Evolutionary conservation across 495 filamentous ascomycete genomes (phyloP), one percentile per base, ranked within the genome.

Genomic region (Penicillium egyptiacum): DNA sequence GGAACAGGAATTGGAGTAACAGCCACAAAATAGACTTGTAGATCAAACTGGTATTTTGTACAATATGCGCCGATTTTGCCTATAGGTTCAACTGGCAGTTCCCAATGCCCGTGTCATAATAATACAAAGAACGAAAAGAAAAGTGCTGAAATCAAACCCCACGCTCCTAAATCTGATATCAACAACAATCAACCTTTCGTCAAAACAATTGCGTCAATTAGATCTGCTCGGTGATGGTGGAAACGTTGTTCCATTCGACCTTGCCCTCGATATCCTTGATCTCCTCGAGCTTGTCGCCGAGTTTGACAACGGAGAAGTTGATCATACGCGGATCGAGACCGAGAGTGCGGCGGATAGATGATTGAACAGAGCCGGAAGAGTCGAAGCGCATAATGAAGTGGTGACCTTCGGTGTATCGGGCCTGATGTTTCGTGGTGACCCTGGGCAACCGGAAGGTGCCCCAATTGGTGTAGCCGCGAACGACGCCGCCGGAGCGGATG

Each of bases 371-470:
- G 22, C 83, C 81, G 42, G 83, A 84, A 31, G 86, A 66, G 71
- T 98, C 94, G 76, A 95, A 98, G 58, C 94, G 90, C 91, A 98
- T 90, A 67, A 96, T 86, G 78, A 98, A 98, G 79, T 98, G 96
- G 74, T 97, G 92, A 31, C 95, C 94, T 35, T 81, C 79, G 52
- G 82, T 83, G 79, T 98, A 87, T 53, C 81, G 81, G 55, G 86
- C 82, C 75, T 96, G 90, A 74, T 93, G 88, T 68, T 85, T 85
- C 59, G 80, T 86, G 52, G 83, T 82, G 58, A 85, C 77, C 59
- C 83, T 86, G 30, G 94, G 94, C 16, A 98, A 85, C 11, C 85
- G 74, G 77, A 92, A 96, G 57, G 85, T 78, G 65, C 95, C 95
- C 94, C 94, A 98, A 80, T 98, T 98, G 53, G 86, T 87, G 65